Evolutionary conservation across 2,329 filamentous ascomycete species (phyloP), one percentile per base, ranked within the genome.

Genomic region (Coniochaeta prunicola): DNA sequence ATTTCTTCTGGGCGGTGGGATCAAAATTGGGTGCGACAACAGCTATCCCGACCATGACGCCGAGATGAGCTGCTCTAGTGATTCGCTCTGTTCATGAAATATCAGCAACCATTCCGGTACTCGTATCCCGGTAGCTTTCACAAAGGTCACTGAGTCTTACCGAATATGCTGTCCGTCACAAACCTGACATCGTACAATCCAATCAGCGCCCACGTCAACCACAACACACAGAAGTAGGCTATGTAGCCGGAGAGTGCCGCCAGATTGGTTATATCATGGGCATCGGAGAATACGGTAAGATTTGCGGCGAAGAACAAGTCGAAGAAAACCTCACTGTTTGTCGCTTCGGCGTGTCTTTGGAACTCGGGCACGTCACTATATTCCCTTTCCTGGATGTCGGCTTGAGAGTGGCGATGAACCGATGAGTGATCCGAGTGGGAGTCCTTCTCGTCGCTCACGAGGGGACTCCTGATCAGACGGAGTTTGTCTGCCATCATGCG

Each of bases 191-290:
- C 86, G 68, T 85, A 87, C 1, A 88, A 71, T 8, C 80, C 79
- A 26, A 84, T 80, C 60, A 86, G 76, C 36, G 87, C 78, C 86
- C 86, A 89, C n/a, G 83, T 87, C 60, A 86, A 81, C 86, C 85
- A 89, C 6, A 88, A 73, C 19, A 88, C 67, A 66, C 65, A 74
- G 62, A 84, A 80, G 66, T 82, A 85, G 17, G 81, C 78, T 48
- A 84, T 76, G 64, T 84, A 84, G 13, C 79, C 69, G 8, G 56
- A 57, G 24, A 71, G 63, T 42, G 61, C 54, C 13, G 53, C 30
- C 3, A 61, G n/a, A 24, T 64, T 62, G 12, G 65, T 66, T 40
- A 70, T 66, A n/a, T 67, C 65, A 54, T 70, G 68, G 24, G 68
- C 62, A 64, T 70, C 45, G 21, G 81, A 82, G 64, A 88, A 88